These are phyloP conservation scores for Fusarium goolgardi DNA, from an alignment of 2,329 filamentous ascomycete genomes.

Conservation along the genomic window DNA sequence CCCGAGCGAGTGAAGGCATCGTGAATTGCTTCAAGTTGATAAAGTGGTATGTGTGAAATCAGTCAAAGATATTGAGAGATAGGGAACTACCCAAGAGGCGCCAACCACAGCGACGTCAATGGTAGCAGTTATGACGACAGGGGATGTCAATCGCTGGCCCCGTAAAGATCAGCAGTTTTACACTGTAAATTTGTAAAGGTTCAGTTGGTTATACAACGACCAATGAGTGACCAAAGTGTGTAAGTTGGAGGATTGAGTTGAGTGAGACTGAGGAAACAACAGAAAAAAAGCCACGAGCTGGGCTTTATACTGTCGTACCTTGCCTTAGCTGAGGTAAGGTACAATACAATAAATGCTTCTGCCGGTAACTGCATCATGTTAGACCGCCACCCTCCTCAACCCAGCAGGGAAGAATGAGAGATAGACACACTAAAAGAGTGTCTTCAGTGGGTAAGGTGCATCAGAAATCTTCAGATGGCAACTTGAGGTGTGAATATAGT, in stretches of 20 bases:
- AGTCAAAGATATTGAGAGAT: constrained; percentile 1
- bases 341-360: background rate
- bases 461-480: constrained; percentile 16
- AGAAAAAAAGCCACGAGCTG: constrained; percentile 32
- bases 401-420: constrained; percentile 25
- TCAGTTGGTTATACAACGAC: background rate
- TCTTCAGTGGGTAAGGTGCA: constrained; percentile 32
- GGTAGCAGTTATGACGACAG: constrained; percentile 31
- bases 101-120: constrained; percentile 26
- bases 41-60: constrained; percentile 1
- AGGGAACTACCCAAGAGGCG: constrained; percentile 2
- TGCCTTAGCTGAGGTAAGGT: constrained; percentile 19
- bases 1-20: constrained; percentile 31
- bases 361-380: constrained; percentile 27
- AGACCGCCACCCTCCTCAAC: constrained; percentile 36
- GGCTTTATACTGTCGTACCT: constrained; percentile 17
- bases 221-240: constrained; percentile 9
- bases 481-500: constrained; percentile 35
- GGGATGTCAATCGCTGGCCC: constrained; percentile 17
- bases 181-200: background rate
- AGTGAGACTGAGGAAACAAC: constrained; percentile 15
- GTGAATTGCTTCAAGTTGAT: constrained; percentile 8
- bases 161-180: background rate
- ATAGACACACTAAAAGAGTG: constrained; percentile 17
- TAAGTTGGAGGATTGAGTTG: constrained; percentile 2